Evolutionary conservation across 176 grass and related monocot genomes (phyloP).

Genomic region (Lolium perenne): DNA sequence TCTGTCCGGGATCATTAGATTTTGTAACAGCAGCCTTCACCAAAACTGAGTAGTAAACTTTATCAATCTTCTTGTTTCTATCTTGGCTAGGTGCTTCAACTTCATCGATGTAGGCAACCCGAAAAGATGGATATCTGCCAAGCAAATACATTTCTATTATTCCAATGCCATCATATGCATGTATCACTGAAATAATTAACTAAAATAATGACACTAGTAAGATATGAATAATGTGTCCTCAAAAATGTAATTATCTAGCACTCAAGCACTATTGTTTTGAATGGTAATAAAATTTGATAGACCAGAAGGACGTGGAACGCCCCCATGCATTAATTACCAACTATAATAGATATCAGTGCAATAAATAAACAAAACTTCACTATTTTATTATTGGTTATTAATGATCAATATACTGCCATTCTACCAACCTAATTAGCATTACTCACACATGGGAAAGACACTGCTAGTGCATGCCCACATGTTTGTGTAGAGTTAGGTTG

Average conservation of each 20-base stretch:
- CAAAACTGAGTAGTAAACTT: conserved; percentile 90
- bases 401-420: neutral
- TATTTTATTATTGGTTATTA: neutral
- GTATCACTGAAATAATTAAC: neutral
- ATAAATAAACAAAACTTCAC: neutral
- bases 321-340: conserved; percentile 6
- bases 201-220: neutral
- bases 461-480: neutral
- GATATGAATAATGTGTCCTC: neutral
- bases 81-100: conserved; percentile 69
- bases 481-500: neutral
- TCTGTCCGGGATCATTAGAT: conserved; percentile 78
- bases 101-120: conserved; percentile 88
- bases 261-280: neutral
- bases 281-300: conserved; percentile 11
- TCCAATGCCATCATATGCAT: conserved; percentile 28
- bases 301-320: neutral
- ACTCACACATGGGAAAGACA: neutral
- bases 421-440: conserved; percentile 17
- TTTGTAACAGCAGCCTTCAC: conserved; percentile 90
- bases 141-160: conserved; percentile 21
- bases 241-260: neutral
- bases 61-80: conserved; percentile 68
- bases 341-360: neutral
- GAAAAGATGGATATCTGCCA: conserved; percentile 80